Percentiles rank a stretch among this genome's conserved stretches.
These are phyloP conservation scores for Kluyveromyces siamensis DNA, from an alignment of 805 yeast species.

Conservation along the genomic window DNA sequence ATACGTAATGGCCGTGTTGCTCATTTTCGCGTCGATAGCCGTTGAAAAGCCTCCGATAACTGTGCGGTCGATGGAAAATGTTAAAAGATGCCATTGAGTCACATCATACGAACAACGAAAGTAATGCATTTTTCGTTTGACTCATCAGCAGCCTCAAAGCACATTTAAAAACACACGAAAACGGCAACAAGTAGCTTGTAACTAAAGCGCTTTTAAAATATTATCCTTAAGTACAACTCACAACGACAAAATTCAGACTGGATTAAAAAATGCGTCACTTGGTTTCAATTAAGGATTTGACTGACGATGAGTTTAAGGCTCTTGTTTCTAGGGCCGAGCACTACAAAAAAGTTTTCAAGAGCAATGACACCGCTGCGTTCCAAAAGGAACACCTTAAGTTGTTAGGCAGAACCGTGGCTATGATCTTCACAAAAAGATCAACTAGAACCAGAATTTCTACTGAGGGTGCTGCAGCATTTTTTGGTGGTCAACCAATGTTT, in stretches of 20 bases:
- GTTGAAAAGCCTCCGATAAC: no score
- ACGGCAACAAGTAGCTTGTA: not conserved
- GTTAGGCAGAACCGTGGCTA: slow-evolving; percentile 72
- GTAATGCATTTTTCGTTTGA: no score
- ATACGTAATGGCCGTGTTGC: no score
- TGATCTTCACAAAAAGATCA: slow-evolving; percentile 83
- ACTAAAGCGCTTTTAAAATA: not conserved
- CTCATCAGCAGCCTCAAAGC: no score
- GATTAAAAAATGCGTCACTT: slow-evolving; percentile 47
- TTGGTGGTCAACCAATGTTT: slow-evolving; percentile 95
- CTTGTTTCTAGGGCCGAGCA: slow-evolving; percentile 66
- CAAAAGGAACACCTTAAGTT: slow-evolving; percentile 41
- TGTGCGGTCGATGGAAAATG: no score
- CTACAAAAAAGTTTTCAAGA: slow-evolving; percentile 55
- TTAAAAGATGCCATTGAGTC: no score
- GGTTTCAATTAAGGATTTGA: slow-evolving; percentile 70
- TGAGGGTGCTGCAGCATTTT: slow-evolving; percentile 88
- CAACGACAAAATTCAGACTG: not conserved
- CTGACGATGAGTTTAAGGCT: slow-evolving; percentile 58
- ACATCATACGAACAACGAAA: no score
- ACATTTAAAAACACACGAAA: not conserved
- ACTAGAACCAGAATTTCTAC: slow-evolving; percentile 91
- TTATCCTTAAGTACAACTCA: slow-evolving; percentile 1
- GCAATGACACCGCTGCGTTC: slow-evolving; percentile 34
- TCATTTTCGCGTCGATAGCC: no score